Evolutionary conservation across 2,329 filamentous ascomycete species (phyloP).

Genomic region (Colletotrichum sp.): DNA sequence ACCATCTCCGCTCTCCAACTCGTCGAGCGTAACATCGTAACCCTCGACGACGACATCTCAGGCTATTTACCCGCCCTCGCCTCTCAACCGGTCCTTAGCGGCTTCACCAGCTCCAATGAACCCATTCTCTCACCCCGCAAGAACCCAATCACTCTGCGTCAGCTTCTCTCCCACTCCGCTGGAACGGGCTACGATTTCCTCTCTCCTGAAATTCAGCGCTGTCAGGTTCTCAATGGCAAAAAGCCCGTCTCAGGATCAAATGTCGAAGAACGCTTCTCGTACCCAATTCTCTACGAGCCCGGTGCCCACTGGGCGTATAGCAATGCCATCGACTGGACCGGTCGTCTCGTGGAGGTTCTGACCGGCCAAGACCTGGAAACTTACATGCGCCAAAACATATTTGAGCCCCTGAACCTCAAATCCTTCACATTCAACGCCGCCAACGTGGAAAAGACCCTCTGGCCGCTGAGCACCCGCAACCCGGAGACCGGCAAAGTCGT

Average conservation of each 20-base stretch:
- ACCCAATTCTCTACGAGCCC: constrained; percentile 36
- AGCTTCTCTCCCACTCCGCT: constrained; percentile 52
- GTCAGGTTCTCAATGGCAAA: neutral
- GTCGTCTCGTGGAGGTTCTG: constrained; percentile 27
- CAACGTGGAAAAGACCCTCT: neutral
- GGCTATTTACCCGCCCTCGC: constrained; percentile 47
- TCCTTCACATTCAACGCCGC: constrained; percentile 1
- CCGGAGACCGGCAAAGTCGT: constrained; percentile 9
- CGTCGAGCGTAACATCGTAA: constrained; percentile 53
- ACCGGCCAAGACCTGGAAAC: constrained; percentile 25
- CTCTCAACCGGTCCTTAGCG: constrained; percentile 45
- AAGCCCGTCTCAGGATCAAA: constrained; percentile 19
- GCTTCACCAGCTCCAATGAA: constrained; percentile 37
- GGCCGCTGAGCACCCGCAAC: constrained; percentile 18
- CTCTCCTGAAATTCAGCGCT: constrained; percentile 6
- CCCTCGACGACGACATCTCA: constrained; percentile 50
- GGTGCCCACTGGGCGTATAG: constrained; percentile 34
- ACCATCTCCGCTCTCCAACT: constrained; percentile 57
- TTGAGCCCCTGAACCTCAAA: constrained; percentile 45
- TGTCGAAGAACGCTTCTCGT: constrained; percentile 37
- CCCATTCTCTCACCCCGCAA: constrained; percentile 31
- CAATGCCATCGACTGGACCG: constrained; percentile 33
- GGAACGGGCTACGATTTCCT: constrained; percentile 47
- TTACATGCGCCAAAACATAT: constrained; percentile 44
- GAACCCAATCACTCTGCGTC: constrained; percentile 46